Base-by-base conservation (phyloP, 1,139 yeast genomes). In the Blastobotrys arbuscula region DNA sequence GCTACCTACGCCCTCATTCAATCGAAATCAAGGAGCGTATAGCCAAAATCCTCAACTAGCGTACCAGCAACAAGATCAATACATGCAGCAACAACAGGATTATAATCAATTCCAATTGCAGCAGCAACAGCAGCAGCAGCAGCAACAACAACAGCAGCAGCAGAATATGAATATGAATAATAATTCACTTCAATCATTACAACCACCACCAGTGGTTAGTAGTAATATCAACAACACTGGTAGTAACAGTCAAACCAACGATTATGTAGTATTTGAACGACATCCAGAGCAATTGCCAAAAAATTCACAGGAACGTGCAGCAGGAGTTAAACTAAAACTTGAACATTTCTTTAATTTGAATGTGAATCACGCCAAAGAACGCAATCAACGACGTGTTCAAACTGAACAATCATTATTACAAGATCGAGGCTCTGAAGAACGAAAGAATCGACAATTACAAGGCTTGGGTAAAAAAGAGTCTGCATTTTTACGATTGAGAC, bases 261-360 rank as follows among this genome's bases (percentile, higher is more conserved):
- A 66, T 47, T 82, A 83, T 58, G 88, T 84, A 49, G 78, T 81
- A 61, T 85, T 90, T 68, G 90, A 84, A 60, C 79, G 97, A 56
- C 89, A 86, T 60, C 97, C 97, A 0, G 94, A 85, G 55, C 72
- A 77, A 59, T 71, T 81, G 54, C 70, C 76, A 39, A 73, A 75
- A 50, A 60, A 65, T n/a, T 68, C 83, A 1, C 82, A 77, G 55
- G 86, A 81, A 58, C 74, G 76, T 57, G 84, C 87, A 0, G 76
- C 84, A 1, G 79, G 83, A 12, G 75, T 81, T 49, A 82, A 81
- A 62, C 72, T 82, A 55, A 76, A 78, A 51, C 67, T 82, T 51
- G 88, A 82, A 62, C 81, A 81, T 59, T 81, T 76, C 61, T 82
- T 81, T 66, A 82, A 82, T 51, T 74, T 79, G 72, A 79, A 82